A percentile compares a stretch with the other conserved stretches of the same genome.
phyloP scores from a whole-genome alignment of 495 filamentous ascomycete species.

The Entonaema liquescens region DNA sequence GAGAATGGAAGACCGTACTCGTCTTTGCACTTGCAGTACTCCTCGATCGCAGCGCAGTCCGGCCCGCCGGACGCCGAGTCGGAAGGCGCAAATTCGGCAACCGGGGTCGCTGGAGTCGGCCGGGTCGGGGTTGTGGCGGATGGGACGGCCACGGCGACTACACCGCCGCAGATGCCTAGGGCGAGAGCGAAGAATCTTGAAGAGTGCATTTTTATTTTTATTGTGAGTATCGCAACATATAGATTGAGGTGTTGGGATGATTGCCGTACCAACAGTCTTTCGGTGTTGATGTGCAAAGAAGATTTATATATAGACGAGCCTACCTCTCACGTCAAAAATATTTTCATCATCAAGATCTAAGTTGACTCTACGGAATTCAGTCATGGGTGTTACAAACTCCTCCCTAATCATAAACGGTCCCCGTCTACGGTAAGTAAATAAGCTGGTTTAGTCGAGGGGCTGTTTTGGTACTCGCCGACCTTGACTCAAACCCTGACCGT shows the following conservation, averaged over 20 bases:
- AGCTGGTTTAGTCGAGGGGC: not conserved
- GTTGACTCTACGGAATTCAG: not conserved
- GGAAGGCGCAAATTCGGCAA: conserved; percentile 2
- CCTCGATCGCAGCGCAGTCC: conserved; percentile 37
- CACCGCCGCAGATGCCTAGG: conserved; percentile 33
- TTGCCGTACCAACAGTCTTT: not conserved
- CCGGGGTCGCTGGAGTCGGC: not conserved
- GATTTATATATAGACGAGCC: not conserved
- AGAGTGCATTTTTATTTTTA: conserved; percentile 28
- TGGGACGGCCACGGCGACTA: conserved; percentile 15
- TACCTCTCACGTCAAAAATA: not conserved
- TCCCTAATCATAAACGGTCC: not conserved
- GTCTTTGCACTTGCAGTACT: conserved; percentile 40
- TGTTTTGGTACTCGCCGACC: not conserved
- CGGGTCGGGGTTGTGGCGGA: not conserved
- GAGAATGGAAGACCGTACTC: conserved; percentile 15
- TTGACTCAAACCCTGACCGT: not conserved
- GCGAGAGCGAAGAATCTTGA: conserved; percentile 27
- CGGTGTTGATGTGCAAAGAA: not conserved
- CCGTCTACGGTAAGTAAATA: not conserved
- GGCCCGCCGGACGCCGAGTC: no score
- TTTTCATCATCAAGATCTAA: not conserved
- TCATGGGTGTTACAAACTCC: not conserved
- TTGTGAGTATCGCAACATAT: not conserved
- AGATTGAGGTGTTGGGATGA: not conserved